Conservation (phyloP, 495 filamentous ascomycete genomes). For the Penicillium crystallinum region DNA sequence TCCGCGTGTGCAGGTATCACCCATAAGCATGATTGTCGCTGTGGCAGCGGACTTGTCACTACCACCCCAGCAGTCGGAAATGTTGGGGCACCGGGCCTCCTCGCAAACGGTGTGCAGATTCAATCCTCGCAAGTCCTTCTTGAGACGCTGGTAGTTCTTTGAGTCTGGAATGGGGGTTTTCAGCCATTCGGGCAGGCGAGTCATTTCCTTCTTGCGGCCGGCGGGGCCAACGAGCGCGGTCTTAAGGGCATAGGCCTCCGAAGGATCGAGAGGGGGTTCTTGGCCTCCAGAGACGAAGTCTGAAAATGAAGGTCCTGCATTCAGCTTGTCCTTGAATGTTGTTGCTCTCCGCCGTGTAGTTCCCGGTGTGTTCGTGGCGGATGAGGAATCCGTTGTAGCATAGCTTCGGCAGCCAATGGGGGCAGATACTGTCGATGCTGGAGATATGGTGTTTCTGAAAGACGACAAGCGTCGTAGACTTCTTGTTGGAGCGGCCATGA, state of each 20-base stretch:
- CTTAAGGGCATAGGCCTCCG: slow-evolving; percentile 54
- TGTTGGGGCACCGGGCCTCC: slow-evolving; percentile 95
- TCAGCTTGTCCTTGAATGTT: slow-evolving; percentile 76
- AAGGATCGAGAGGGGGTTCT: slow-evolving; percentile 53
- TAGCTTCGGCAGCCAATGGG: slow-evolving; percentile 30
- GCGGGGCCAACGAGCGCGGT: slow-evolving; percentile 80
- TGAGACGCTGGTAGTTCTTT: slow-evolving; percentile 88
- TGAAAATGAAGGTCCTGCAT: slow-evolving; percentile 74
- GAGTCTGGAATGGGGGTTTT: slow-evolving; percentile 88
- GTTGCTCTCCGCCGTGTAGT: slow-evolving; percentile 43
- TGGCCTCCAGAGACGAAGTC: slow-evolving; percentile 65
- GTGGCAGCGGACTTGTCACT: slow-evolving; percentile 82
- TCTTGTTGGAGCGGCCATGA: slow-evolving; percentile 36
- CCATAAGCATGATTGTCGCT: slow-evolving; percentile 99
- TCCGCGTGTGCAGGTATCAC: slow-evolving; percentile 94
- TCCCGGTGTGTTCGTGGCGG: slow-evolving; percentile 28
- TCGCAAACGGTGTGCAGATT: slow-evolving; percentile 95
- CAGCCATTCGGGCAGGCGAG: slow-evolving; percentile 86
- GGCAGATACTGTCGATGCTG: slow-evolving; percentile 6
- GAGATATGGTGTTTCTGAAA: slow-evolving; percentile 20
- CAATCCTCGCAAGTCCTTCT: slow-evolving; percentile 83
- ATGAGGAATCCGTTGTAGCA: slow-evolving; percentile 39
- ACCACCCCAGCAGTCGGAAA: slow-evolving; percentile 96
- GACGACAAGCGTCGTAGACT: slow-evolving; percentile 35
- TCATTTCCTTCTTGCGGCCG: slow-evolving; percentile 78